Evolutionary conservation across 306 rosid genomes (phyloP).

Genomic region (Notholithocarpus densiflorus): DNA sequence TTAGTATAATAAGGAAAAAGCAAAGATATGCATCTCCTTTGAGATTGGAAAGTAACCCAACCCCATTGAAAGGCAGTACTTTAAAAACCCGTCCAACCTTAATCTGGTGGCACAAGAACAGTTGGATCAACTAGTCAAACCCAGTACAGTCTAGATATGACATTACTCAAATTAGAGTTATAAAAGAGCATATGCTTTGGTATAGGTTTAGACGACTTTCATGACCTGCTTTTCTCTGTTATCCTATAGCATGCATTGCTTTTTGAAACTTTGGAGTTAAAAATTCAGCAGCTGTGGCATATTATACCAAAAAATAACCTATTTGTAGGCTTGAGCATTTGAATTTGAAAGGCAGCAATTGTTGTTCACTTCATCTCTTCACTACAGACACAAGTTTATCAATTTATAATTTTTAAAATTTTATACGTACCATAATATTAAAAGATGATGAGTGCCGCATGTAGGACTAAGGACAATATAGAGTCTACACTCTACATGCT

Average conservation of each 20-base stretch:
- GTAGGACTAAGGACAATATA: no score
- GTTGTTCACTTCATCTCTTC: neutral
- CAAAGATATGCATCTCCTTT: neutral
- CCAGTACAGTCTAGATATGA: neutral
- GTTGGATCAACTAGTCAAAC: neutral
- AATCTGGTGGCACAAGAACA: neutral
- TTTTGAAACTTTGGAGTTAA: neutral
- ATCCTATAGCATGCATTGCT: neutral
- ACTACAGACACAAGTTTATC: neutral
- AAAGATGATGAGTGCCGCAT: no score
- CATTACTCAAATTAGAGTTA: neutral
- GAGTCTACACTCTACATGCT: no score
- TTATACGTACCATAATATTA: no score
- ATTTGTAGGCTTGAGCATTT: neutral
- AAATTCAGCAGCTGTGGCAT: neutral
- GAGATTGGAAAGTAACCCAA: neutral
- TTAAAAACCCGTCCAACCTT: neutral
- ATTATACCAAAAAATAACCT: no score
- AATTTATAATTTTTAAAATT: no score
- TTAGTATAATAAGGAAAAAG: neutral
- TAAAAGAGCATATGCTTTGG: neutral
- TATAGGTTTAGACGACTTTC: slow-evolving; percentile 24
- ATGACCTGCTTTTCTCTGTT: slow-evolving; percentile 8
- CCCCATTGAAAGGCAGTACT: neutral
- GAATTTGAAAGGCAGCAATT: neutral